phyloP scores from a whole-genome alignment of 2,329 filamentous ascomycete species.

The Penicillium sp. region DNA sequence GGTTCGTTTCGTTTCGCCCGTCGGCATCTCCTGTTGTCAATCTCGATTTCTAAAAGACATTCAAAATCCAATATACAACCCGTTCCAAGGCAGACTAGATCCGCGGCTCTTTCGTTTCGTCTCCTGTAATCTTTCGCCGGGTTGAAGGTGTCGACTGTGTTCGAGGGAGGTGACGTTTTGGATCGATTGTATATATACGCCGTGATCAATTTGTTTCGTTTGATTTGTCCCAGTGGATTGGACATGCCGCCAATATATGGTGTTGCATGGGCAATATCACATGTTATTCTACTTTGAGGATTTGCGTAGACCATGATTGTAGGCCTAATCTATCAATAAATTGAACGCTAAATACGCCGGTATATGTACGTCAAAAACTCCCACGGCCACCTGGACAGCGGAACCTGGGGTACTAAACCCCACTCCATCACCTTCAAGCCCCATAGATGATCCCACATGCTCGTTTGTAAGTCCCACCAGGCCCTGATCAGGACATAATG shows the following conservation, averaged over 20 bases:
- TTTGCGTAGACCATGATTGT: not conserved
- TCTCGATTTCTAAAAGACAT: not conserved
- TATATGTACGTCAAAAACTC: conserved; percentile 23
- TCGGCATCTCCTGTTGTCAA: conserved; percentile 20
- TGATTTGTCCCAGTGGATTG: not conserved
- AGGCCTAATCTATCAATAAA: not conserved
- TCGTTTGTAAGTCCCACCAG: not conserved
- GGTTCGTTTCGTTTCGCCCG: conserved; percentile 13
- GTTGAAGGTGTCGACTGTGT: conserved; percentile 5
- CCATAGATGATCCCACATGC: not conserved
- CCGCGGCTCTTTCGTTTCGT: not conserved
- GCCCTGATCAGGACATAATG: not conserved
- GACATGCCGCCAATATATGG: not conserved
- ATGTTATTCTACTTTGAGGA: not conserved
- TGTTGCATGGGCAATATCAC: not conserved
- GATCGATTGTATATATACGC: conserved; percentile 35
- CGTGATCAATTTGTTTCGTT: conserved; percentile 25
- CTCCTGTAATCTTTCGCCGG: not conserved
- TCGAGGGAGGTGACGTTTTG: not conserved
- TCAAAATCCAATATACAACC: conserved; percentile 5
- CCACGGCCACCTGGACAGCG: not conserved
- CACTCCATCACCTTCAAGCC: not conserved
- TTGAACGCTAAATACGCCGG: conserved; percentile 36
- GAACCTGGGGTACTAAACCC: not conserved
- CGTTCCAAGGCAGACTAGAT: not conserved